phyloP scores from a whole-genome alignment of 345 rosid genomes.

The Gossypium anomalum region DNA sequence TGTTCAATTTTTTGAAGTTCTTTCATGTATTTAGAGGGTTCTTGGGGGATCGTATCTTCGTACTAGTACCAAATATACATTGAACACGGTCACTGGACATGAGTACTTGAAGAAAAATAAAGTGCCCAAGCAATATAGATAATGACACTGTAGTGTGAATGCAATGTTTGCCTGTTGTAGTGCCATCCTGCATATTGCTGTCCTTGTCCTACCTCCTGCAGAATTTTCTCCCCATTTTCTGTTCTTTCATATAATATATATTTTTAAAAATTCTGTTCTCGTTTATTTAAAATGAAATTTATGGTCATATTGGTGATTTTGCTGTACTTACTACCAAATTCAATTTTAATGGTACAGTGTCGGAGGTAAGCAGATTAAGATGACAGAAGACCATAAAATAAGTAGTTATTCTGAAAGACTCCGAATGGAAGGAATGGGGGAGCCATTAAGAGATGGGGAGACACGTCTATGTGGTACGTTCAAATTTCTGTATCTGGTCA shows the following conservation, averaged over 20 bases:
- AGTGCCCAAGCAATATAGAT: not conserved
- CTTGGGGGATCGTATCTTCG: not conserved
- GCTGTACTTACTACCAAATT: not conserved
- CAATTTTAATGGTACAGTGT: constrained; percentile 46
- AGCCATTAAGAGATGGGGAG: constrained; percentile 75
- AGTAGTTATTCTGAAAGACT: constrained; percentile 68
- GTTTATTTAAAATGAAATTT: constrained; percentile 1
- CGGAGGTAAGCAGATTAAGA: constrained; percentile 66
- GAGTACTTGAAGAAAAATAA: not conserved
- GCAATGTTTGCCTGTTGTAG: not conserved
- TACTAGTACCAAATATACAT: not conserved
- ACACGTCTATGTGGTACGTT: constrained; percentile 62
- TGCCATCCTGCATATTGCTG: not conserved
- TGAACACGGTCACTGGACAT: not conserved
- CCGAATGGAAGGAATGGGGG: constrained; percentile 60
- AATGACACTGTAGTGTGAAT: not conserved
- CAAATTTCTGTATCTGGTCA: constrained; percentile 11
- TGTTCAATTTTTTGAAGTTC: not conserved
- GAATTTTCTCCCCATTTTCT: not conserved
- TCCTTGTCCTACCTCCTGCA: not conserved
- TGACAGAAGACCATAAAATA: constrained; percentile 91
- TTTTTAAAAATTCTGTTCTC: not conserved
- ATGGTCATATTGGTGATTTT: not conserved
- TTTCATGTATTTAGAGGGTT: not conserved
- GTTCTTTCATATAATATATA: not conserved